Evolutionary conservation across 164 flowering plant species (phyloP).

Genomic region (Annona cherimola): DNA sequence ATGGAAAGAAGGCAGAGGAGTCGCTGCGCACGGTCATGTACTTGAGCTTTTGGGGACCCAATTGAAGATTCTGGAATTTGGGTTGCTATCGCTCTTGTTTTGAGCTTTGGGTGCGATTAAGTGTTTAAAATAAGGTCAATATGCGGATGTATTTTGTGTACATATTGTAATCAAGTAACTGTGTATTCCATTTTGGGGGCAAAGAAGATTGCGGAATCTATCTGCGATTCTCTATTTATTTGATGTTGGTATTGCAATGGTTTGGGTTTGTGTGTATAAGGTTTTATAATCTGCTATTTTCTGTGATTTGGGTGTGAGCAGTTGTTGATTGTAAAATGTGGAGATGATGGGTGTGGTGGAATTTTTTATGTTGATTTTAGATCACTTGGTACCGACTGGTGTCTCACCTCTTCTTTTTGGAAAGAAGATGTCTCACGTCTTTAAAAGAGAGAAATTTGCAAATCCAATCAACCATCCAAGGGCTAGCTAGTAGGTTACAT

Average conservation of each 20-base stretch:
- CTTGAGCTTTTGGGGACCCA: slow-evolving; percentile 15
- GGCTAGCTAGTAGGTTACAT: no score
- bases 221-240: not conserved
- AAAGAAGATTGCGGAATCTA: not conserved
- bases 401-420: no score
- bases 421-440: no score
- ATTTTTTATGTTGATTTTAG: no score
- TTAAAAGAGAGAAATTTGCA: no score
- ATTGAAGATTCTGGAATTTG: not conserved
- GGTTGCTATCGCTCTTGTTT: not conserved
- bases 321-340: no score
- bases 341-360: no score
- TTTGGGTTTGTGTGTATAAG: not conserved
- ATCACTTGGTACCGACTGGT: no score
- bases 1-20: slow-evolving; percentile 11
- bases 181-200: not conserved
- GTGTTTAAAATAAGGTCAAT: not conserved
- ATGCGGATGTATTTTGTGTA: not conserved
- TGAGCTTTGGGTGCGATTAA: not conserved
- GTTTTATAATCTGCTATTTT: not conserved
- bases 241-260: no score
- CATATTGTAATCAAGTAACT: not conserved
- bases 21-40: slow-evolving; percentile 15
- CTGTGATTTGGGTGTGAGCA: no score
- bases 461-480: no score